Evolutionary conservation across 495 filamentous ascomycete genomes (phyloP), one percentile per base, ranked within the genome.

Genomic region (Xylaria cubensis): DNA sequence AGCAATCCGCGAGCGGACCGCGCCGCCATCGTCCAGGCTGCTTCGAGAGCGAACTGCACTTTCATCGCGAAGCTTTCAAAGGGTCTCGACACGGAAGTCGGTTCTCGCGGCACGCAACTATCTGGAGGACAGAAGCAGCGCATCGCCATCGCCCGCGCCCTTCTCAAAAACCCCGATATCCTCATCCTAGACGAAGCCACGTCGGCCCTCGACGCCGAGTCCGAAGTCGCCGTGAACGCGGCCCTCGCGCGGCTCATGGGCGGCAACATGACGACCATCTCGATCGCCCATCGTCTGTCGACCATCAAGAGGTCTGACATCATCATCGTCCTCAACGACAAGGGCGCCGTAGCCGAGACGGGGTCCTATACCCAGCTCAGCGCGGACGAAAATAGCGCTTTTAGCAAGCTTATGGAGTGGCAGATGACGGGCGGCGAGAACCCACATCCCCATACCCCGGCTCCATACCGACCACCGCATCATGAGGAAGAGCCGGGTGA

Each of bases 21-120:
- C 24, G 84, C 88, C 0, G 94, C 97, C 75, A 97, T 98, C 68
- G 87, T 97, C 55, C 86, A 88, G 24, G 96, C 96, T 4, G 96
- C 96, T 0, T 88, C 92, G 69, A 93, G 96, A 77, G 96, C 96
- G n/a, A 99, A 99, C 80, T 98, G 96, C 80, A 89, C 91, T 65
- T 99, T 99, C 78, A 97, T 99, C 81, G 90, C 90, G 76, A 97
- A 98, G 80, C 98, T 98, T 79, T 96, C 95, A 0, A 94, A 98
- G 70, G 96, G 96, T 8, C 89, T 99, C 12, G 95, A 98, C 75
- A 99, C 96, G 4, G 91, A 92, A 64, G 96, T 97, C 10, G 96
- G 96, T 62, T 92, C 96, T 21, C 90, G 96, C 50, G 96, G 96
- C 29, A 94, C 96, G 3, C 96, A 98, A 80, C 86, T 99, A 8